phyloP scores from a whole-genome alignment of 306 rosid species.

The Malus orientalis region DNA sequence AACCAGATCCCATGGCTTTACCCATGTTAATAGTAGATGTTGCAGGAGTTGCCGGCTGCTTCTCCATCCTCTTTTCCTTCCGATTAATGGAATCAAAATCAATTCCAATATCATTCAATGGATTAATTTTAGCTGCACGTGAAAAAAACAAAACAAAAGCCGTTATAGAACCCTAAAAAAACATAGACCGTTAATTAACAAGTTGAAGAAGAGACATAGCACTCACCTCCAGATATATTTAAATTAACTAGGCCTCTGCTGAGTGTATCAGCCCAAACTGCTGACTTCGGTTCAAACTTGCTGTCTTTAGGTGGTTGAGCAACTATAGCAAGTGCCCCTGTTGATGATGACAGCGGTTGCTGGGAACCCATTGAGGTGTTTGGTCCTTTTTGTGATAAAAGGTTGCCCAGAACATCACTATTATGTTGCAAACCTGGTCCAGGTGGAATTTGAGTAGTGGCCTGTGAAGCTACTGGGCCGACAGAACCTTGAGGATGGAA shows the following conservation, averaged over 20 bases:
- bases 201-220: background rate
- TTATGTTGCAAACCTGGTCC: constrained; percentile 25
- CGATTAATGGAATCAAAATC: constrained; percentile 91
- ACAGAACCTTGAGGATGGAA: constrained; percentile 22
- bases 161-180: constrained; percentile 2
- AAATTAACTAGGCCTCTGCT: constrained; percentile 91
- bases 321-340: constrained; percentile 38
- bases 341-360: constrained; percentile 33
- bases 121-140: constrained; percentile 79
- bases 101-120: constrained; percentile 80
- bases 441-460: constrained; percentile 35
- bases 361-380: constrained; percentile 38
- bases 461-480: constrained; percentile 20
- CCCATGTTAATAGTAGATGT: constrained; percentile 85
- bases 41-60: constrained; percentile 52
- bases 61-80: constrained; percentile 97
- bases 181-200: background rate
- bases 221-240: constrained; percentile 96
- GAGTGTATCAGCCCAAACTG: constrained; percentile 94
- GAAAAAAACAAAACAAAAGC: constrained; percentile 11
- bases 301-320: constrained; percentile 59
- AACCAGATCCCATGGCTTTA: constrained; percentile 98
- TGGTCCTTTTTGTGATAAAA: constrained; percentile 34
- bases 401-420: constrained; percentile 31
- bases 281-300: constrained; percentile 86